Evolutionary conservation across 2,329 filamentous ascomycete species (phyloP), one percentile per base, ranked within the genome.

Genomic region (Sporothrix pseudoabietina): DNA sequence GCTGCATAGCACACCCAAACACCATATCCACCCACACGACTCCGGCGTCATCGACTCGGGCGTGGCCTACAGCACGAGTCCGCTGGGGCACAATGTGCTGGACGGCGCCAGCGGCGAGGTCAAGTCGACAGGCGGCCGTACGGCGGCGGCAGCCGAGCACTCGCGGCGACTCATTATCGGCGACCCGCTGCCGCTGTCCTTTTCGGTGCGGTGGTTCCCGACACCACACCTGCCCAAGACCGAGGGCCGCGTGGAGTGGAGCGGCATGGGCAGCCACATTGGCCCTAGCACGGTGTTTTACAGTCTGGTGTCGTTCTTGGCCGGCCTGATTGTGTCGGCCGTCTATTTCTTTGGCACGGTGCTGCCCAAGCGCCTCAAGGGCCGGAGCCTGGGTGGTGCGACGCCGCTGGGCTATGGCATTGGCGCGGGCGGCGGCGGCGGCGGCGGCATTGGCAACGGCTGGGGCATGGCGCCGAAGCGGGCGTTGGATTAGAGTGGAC

Each of bases 141-240:
- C 68, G 59, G 14, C 65, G n/a, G 63, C 55, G 9, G 26, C 71
- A 16, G 57, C 69, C 30, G 55, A 72, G 26, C 69, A 76, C 52
- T 84, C 83, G 63, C 86, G 83, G 86, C 90, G 90, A 78, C 87
- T 98, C 66, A 89, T 98, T 44, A 97, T 98, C 76, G 94, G 95
- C 14, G 94, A 98, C 81, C 88, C 92, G 5, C 81, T 98, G 73
- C 91, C 92, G 0, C 84, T 98, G 77, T 87, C 85, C 61, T 92
- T 98, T 78, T 92, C 89, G 55, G 91, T 98, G 16, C 86, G 93
- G 61, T 98, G 96, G 96, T 96, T 95, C 80, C 91, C 92, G 0
- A 92, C 88, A 32, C 91, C 92, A 0, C 85, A 86, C 52, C 84
- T 95, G 76, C 92, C 92, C 76, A 87, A 87, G 80, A 88, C 85